Evolutionary conservation across 768 basidiomycete species (phyloP).

Genomic region (Calocybe cyanea): DNA sequence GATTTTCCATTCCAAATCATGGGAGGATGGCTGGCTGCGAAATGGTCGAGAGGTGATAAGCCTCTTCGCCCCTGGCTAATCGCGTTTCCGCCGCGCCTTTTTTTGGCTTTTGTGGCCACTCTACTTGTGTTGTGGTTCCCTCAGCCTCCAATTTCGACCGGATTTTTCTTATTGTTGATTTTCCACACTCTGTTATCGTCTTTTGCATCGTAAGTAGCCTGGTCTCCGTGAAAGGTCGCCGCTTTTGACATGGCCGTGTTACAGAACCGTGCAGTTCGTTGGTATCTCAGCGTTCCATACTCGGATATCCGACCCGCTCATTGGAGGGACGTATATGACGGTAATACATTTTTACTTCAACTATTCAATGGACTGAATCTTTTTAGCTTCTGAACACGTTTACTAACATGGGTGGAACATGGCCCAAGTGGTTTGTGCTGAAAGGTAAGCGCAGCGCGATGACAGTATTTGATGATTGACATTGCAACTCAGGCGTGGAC

Average conservation of each 20-base stretch:
- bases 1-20: conserved; percentile 98
- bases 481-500: conserved; percentile 65
- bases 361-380: neutral
- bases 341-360: conserved; percentile 38
- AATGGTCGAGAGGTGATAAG: conserved; percentile 79
- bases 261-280: conserved; percentile 96
- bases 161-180: conserved; percentile 81
- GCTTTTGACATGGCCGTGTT: neutral
- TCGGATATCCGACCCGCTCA: conserved; percentile 90
- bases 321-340: conserved; percentile 99
- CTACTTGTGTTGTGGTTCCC: conserved; percentile 86
- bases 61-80: conserved; percentile 85
- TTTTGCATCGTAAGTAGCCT: conserved; percentile 69
- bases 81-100: conserved; percentile 87
- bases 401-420: conserved; percentile 94
- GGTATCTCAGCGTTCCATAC: conserved; percentile 99
- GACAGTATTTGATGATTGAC: conserved; percentile 9
- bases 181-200: conserved; percentile 78
- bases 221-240: neutral
- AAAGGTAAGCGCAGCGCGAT: conserved; percentile 49
- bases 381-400: conserved; percentile 89
- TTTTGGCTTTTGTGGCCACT: conserved; percentile 68
- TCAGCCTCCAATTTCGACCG: conserved; percentile 59
- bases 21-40: conserved; percentile 91
- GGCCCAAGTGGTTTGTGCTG: conserved; percentile 96